These are phyloP conservation scores for Linnemannia schmuckeri DNA, from an alignment of 192 early-diverging fungal genomes.

Conservation along the genomic window DNA sequence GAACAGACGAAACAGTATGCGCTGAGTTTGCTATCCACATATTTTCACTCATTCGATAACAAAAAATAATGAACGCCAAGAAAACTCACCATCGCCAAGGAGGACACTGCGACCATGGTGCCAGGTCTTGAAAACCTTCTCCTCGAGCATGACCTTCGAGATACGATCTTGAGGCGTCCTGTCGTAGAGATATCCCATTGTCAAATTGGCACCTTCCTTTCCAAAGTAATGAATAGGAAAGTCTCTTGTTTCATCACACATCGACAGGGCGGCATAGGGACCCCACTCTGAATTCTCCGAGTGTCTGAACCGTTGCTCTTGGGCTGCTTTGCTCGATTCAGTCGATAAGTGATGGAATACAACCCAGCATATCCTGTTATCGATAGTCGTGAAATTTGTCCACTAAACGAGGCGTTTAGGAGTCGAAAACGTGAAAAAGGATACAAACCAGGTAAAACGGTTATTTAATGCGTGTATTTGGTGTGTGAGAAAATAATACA, in stretches of 20 bases:
- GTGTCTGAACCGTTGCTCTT: not conserved
- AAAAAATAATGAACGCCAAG: not conserved
- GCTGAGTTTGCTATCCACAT: not conserved
- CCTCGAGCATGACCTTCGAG: constrained; percentile 22
- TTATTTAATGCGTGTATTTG: too few species aligned
- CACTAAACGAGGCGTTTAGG: too few species aligned
- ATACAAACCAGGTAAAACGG: too few species aligned
- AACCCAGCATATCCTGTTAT: too few species aligned
- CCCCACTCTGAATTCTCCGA: constrained; percentile 17
- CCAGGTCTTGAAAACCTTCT: constrained; percentile 23
- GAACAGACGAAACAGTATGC: not conserved
- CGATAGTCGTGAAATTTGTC: too few species aligned
- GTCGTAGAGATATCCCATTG: constrained; percentile 4
- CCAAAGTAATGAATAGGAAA: constrained; percentile 5
- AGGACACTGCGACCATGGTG: constrained; percentile 4
- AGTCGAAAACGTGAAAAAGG: too few species aligned
- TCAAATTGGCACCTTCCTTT: not conserved
- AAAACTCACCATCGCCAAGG: constrained; percentile 10
- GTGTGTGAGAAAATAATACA: too few species aligned
- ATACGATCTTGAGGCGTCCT: constrained; percentile 1
- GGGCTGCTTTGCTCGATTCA: too few species aligned
- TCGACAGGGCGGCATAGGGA: not conserved
- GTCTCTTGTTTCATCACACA: constrained; percentile 11
- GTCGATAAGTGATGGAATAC: too few species aligned
- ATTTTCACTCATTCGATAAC: not conserved